Evolutionary conservation across 768 basidiomycete genomes (phyloP), one percentile per base, ranked within the genome.

Genomic region (Suillus discolor): DNA sequence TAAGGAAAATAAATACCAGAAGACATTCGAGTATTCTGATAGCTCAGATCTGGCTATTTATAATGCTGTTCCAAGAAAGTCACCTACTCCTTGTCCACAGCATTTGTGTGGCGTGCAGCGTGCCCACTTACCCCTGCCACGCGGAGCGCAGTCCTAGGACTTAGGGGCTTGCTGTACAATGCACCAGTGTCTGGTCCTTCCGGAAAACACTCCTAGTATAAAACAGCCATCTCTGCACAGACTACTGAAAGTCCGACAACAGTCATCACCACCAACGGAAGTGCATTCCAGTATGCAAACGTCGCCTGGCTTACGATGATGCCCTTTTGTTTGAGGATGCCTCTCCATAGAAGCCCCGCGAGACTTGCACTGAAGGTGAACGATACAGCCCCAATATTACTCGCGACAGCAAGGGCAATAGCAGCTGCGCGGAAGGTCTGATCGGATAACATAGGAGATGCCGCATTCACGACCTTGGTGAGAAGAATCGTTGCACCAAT

Each of bases 401-500:
- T 91, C 3, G 92, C 91, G 0, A 97, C 83, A 8, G 95, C 96
- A 15, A 97, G 84, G 0, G 94, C 85, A 57, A 89, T 85, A 0
- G 85, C 88, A 1, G 88, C 90, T 1, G 85, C 88, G 20, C 85
- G 82, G n/a, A 75, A 67, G 55, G 71, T 78, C 65, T 74, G 69
- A 7, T 70, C 62, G 23, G 79, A 74, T 5, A 84, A 75, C 25
- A 74, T 57, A 23, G 75, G 71, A 1, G 64, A 65, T 1, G 86
- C 82, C 2, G 82, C 83, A 51, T 86, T 87, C 8, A 93, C 82
- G 47, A 94, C 84, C 68, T 95, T 89, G 38, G 93, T 91, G 18
- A 96, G 85, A 39, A 97, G 84, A 74, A 98, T 96, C 6, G 93
- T 94, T 3, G 92, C 91, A 44, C 94, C 94, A 63, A 96, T 96